Base-by-base conservation (phyloP, 371 early-diverging fungal species). In the Phascolomyces articulosus region DNA sequence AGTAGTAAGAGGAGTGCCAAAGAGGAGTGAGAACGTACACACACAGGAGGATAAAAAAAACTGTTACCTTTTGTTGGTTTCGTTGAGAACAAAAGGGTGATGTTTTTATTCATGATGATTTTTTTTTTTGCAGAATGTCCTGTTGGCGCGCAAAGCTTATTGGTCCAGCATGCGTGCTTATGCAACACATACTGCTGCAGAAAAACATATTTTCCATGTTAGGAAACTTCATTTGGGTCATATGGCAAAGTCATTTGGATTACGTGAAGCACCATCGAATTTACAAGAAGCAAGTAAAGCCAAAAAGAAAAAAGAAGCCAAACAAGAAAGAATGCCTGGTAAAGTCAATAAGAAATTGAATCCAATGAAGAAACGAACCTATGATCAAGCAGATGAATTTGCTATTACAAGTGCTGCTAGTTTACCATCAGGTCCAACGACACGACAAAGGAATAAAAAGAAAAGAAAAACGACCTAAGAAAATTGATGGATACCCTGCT, bases 171-270 rank as follows among this genome's bases (percentile, higher is more conserved):
- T 97, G 47, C 91, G 96, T 54, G 94, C 98, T 0, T 98, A 98
- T 72, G 93, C 97, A 4, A 96, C 99, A 1, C 97, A 98, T 77
- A 76, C 83, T 9, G 74, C 91, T 13, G 66, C 90, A 0, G 93
- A 95, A 71, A 91, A 92, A 55, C 89, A 90, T 40, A 89, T 96
- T 38, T 97, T 98, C 87, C 96, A 97, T 71, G 83, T 97, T 64
- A 90, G 91, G 65, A 90, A 91, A 57, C 79, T 98, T 67, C 99
- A 98, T 74, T 84, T 97, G 47, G 99, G 99, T 18, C 99, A 98
- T 69, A 76, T 94, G 60, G 97, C 98, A 51, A 97, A 97, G 75
- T 85, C 93, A n/a, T 98, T 98, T 87, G 96, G 87, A 10, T 77
- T 98, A 61, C 85, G 94, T 49, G 96, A 95, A 67, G 89, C 93